Evolutionary conservation across 78 protist genomes (phyloP).

Genomic region (Dictyostelium brefeldianum): DNA sequence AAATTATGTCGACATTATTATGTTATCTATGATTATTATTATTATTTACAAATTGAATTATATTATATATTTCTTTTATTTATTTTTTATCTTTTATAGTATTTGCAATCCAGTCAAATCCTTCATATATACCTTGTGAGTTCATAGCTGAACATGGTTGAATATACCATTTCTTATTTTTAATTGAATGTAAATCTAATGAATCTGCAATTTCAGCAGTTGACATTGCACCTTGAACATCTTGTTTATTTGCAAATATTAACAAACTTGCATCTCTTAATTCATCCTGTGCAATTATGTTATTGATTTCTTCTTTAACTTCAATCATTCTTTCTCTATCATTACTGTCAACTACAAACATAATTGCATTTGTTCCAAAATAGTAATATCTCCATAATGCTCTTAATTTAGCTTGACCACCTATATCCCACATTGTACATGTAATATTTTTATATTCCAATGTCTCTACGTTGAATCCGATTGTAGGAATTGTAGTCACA

Average conservation of each 20-base stretch:
- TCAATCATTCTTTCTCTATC: constrained; percentile 93
- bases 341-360: constrained; percentile 96
- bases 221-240: constrained; percentile 96
- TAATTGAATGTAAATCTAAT: constrained; percentile 94
- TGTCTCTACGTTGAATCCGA: background rate
- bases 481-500: background rate
- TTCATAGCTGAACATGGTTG: constrained; percentile 93
- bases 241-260: constrained; percentile 94
- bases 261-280: constrained; percentile 87
- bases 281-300: constrained; percentile 78
- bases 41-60: background rate
- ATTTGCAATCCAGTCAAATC: constrained; percentile 95
- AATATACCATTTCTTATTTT: constrained; percentile 93
- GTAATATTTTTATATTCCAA: constrained; percentile 92
- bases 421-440: constrained; percentile 97
- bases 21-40: too few relatives aligned
- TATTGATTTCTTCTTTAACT: constrained; percentile 88
- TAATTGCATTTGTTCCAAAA: constrained; percentile 93
- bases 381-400: constrained; percentile 94
- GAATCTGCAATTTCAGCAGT: constrained; percentile 96
- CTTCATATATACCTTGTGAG: constrained; percentile 96
- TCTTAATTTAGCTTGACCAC: constrained; percentile 97
- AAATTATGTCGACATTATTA: too few relatives aligned
- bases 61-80: background rate
- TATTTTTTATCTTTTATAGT: background rate